Base-by-base conservation (phyloP, 352 stramenopile species). In the Pythium phragmiticola region DNA sequence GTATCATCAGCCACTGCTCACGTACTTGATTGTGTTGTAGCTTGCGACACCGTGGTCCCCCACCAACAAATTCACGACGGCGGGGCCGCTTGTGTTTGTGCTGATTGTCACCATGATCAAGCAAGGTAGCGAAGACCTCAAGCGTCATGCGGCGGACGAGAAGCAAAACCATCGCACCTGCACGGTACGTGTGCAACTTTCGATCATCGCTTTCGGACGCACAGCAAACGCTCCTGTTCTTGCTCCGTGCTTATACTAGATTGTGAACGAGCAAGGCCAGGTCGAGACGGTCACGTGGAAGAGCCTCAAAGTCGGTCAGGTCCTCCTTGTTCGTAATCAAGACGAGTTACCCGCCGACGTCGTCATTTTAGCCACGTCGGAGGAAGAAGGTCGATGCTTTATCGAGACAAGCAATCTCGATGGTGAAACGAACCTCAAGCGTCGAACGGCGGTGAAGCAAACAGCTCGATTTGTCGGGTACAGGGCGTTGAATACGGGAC, bases 341-440 rank as follows among this genome's bases (percentile, higher is more conserved):
- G 86, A 97, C 39, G 82, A 91, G 28, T 64, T 98, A 8, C 92
- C 94, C 0, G 92, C 92, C 0, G 94, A 98, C 58, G 66, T 98
- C 8, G 64, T 98, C 0, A 81, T 98, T 30, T 66, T 98, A 0
- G 74, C 84, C 4, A 88, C 79, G 0, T 92, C 75, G 0, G 75
- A 88, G 72, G 73, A 78, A 63, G 73, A 93, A 74, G 83, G 84
- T 0, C 58, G 82, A 23, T 94, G 81, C 60, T 94, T 90, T 43
- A 89, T 95, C 47, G 84, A 96, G 75, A 97, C 89, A 13, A 82
- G 82, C 8, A 93, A 90, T 36, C 66, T 97, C 3, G 89, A 97
- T 52, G 89, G 89, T 1, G 89, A 97, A 55, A 96, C 87, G 2
- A 96, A 97, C 56, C 75, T 97, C 23, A 97, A 97, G 57, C 64